Percentiles rank a stretch among this genome's conserved stretches.
phyloP scores from a whole-genome alignment of 1,139 yeast genomes.

The Kodamaea derodonti region DNA sequence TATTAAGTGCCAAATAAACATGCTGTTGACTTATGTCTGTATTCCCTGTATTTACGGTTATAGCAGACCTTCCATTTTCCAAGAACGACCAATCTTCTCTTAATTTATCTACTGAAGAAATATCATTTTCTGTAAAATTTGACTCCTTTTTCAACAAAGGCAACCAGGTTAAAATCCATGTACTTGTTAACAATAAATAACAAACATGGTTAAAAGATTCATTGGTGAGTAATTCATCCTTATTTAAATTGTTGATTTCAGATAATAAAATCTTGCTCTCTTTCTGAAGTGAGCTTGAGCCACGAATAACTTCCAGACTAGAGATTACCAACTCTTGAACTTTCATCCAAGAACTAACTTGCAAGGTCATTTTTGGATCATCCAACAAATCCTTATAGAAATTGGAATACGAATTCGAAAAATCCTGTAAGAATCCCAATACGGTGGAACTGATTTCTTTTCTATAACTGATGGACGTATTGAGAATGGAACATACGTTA shows the following conservation, averaged over 20 bases:
- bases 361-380: constrained; percentile 23
- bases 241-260: constrained; percentile 20
- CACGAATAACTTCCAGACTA: constrained; percentile 12
- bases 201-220: constrained; percentile 48
- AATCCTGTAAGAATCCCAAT: constrained; percentile 31
- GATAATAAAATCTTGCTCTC: constrained; percentile 18
- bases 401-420: constrained; percentile 26
- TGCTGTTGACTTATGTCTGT: constrained; percentile 20
- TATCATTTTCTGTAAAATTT: constrained; percentile 11
- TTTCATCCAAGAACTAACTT: constrained; percentile 43
- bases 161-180: constrained; percentile 54
- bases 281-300: background rate
- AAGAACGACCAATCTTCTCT: constrained; percentile 58
- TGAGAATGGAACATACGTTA: constrained; percentile 51
- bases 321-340: constrained; percentile 33
- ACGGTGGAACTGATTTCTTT: constrained; percentile 48
- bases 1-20: constrained; percentile 34
- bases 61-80: constrained; percentile 36
- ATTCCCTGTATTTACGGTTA: constrained; percentile 19
- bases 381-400: constrained; percentile 30
- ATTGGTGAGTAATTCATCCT: constrained; percentile 41
- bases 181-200: constrained; percentile 43
- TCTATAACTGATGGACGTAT: constrained; percentile 58
- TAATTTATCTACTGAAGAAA: constrained; percentile 33
- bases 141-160: constrained; percentile 43